Conservation (phyloP, 2,329 filamentous ascomycete species). For the Microcyclospora tardicrescens region DNA sequence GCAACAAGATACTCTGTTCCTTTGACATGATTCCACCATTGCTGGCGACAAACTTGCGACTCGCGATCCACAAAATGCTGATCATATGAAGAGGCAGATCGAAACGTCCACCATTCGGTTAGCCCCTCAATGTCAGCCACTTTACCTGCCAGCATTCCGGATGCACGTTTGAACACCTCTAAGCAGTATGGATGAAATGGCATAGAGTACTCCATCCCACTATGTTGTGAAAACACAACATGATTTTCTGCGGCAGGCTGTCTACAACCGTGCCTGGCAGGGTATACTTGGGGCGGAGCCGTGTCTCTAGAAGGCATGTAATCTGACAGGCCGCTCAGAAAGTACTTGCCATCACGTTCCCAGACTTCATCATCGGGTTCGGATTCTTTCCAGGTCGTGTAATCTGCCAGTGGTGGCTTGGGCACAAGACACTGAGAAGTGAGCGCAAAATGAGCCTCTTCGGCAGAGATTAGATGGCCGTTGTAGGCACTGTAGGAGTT, state of each 20-base stretch:
- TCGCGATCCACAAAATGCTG: neutral
- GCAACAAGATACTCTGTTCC: slow-evolving; percentile 4
- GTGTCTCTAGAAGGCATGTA: slow-evolving; percentile 1
- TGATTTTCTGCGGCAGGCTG: neutral
- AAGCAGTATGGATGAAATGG: slow-evolving; percentile 10
- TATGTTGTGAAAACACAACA: neutral
- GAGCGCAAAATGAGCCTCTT: slow-evolving; percentile 6
- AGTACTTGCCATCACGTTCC: slow-evolving; percentile 3
- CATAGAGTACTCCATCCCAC: neutral
- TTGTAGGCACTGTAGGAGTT: slow-evolving; percentile 3
- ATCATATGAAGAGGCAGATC: neutral
- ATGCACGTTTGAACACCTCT: slow-evolving; percentile 6
- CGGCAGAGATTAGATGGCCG: slow-evolving; percentile 4
- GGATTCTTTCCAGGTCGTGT: neutral
- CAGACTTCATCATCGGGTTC: slow-evolving; percentile 2
- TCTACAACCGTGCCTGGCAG: slow-evolving; percentile 3
- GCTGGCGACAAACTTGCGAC: neutral
- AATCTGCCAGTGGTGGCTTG: neutral
- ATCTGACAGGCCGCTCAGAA: slow-evolving; percentile 3
- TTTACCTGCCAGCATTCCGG: neutral
- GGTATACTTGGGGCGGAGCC: neutral
- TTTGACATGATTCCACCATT: slow-evolving; percentile 5
- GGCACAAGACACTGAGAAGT: slow-evolving; percentile 6
- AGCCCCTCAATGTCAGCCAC: slow-evolving; percentile 2
- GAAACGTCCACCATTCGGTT: slow-evolving; percentile 2